Evolutionary conservation across 2,329 filamentous ascomycete genomes (phyloP).

Genomic region (Meredithiella fracta): DNA sequence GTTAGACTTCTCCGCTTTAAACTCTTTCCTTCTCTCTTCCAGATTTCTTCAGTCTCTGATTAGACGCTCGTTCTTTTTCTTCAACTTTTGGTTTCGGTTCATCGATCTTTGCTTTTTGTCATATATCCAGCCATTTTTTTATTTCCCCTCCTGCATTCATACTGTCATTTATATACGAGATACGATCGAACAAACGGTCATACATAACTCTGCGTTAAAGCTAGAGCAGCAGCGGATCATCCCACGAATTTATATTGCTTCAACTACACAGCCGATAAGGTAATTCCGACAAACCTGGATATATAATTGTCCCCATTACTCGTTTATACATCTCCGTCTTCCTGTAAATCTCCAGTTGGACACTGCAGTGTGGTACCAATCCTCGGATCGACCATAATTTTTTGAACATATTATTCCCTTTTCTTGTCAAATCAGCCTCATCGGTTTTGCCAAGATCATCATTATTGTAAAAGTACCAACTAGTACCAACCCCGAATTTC

Average conservation of each 20-base stretch:
- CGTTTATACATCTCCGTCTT: not conserved
- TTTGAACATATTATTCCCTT: not conserved
- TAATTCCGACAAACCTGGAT: not conserved
- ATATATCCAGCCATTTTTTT: slow-evolving; percentile 15
- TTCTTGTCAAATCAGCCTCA: not conserved
- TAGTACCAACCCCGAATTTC: not conserved
- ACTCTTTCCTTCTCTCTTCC: not conserved
- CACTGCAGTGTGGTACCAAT: not conserved
- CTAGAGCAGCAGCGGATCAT: not conserved
- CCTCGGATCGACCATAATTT: not conserved
- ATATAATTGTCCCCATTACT: not conserved
- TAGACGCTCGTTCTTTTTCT: slow-evolving; percentile 1
- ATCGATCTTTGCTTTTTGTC: slow-evolving; percentile 13
- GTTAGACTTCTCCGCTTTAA: not conserved
- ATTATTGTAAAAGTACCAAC: not conserved
- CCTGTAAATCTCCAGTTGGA: not conserved
- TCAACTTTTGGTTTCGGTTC: not conserved
- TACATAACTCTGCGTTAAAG: not conserved
- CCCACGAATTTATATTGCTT: too few species aligned
- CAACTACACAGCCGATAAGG: not conserved
- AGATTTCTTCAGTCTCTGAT: not conserved
- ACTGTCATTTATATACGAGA: slow-evolving; percentile 10
- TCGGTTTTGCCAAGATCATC: not conserved
- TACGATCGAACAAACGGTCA: slow-evolving; percentile 6
- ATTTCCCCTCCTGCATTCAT: slow-evolving; percentile 10